Evolutionary conservation across 2,329 filamentous ascomycete genomes (phyloP), one percentile per base, ranked within the genome.

Genomic region (Arthroderma sp.): DNA sequence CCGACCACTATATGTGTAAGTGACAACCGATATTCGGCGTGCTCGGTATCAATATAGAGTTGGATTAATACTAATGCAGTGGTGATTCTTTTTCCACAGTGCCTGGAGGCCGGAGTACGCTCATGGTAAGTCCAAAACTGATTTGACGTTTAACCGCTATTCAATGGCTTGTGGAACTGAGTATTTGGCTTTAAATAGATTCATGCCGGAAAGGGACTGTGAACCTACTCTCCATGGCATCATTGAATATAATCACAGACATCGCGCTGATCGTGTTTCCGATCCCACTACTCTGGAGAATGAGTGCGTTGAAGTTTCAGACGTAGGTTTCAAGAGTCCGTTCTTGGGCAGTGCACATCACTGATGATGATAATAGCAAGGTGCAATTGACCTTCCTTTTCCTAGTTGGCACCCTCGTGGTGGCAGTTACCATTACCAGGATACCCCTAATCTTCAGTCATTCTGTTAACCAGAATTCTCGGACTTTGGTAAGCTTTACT

Each of bases 251-350:
- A n/a, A 57, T 44, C 31, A 62, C 61, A 7, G 59, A 62, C 43
- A 6, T 62, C 39, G 61, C 61, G 19, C 54, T 62, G 19, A 61
- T 62, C 39, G 38, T 62, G 35, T 62, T 62, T 44, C 61, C 61
- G 2, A 62, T 62, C 39, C 61, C 61, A 43, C 57, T 62, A 54
- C 57, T 62, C 23, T 62, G 61, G 61, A 59, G 56, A 52, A 62
- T 62, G 61, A 57, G 33, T 15, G 38, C 56, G 33, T 54, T 62
- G 1, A 56, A 54, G 43, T 52, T 62, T 52, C 61, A 61, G 25
- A 55, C 59, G 59, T 62, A 59, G 15, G 59, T 54, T n/a, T 38
- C 19, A 8, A 33, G 15, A 17, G 4, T 15, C 28, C 25, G 2
- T 21, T 13, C 19, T 17, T 25, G 4, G 7, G 3, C 11, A 13